A percentile compares a stretch with the other conserved stretches of the same genome.
phyloP scores from a whole-genome alignment of 106 monocot genomes.

The Gastrodia elata region DNA sequence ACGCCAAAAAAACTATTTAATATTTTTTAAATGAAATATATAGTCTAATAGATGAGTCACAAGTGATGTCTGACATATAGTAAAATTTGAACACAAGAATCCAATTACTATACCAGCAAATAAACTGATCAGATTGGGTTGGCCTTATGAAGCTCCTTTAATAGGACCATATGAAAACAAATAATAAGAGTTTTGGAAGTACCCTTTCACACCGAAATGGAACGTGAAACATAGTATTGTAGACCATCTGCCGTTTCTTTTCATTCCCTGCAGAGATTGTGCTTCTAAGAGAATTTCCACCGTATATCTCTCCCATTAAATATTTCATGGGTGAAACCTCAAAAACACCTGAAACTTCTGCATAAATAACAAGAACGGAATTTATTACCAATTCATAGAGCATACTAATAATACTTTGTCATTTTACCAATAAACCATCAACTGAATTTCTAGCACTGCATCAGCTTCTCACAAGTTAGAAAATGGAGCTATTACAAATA shows the following conservation, averaged over 20 bases:
- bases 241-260: conserved; percentile 84
- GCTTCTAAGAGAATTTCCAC: conserved; percentile 81
- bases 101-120: background rate
- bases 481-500: background rate
- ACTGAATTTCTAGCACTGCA: background rate
- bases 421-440: background rate
- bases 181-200: conserved; percentile 12
- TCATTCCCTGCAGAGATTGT: conserved; percentile 89
- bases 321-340: conserved; percentile 63
- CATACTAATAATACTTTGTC: background rate
- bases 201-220: conserved; percentile 97
- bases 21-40: background rate
- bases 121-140: background rate
- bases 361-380: conserved; percentile 10
- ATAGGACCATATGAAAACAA: background rate
- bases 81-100: background rate
- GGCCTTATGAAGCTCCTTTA: background rate
- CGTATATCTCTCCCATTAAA: conserved; percentile 70
- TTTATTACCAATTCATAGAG: background rate
- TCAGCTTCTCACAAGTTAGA: background rate
- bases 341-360: conserved; percentile 36
- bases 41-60: background rate
- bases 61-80: background rate
- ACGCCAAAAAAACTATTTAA: background rate
- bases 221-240: conserved; percentile 94